Conservation (phyloP, 163 green algal species). For the Trebouxia gelatinosa region DNA sequence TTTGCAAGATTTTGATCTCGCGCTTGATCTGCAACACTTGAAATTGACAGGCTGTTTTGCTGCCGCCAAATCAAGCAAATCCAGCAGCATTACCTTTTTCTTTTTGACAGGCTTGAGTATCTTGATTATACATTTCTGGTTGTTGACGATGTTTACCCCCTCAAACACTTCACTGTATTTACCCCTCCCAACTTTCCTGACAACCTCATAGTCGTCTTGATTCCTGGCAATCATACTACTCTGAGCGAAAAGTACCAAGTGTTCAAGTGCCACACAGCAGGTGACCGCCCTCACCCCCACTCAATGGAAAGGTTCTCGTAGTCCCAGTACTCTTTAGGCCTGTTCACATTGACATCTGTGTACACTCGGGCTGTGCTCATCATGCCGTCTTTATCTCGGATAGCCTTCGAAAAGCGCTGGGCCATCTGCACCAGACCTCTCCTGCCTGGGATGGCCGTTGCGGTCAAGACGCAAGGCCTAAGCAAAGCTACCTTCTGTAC, state of each 20-base stretch:
- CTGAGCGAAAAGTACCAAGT: too few relatives aligned
- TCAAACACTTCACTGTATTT: conserved; percentile 99
- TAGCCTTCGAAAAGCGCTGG: conserved; percentile 35
- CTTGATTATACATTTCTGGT: conserved; percentile 95
- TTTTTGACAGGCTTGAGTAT: conserved; percentile 99
- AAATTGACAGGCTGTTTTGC: background rate
- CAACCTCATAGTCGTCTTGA: conserved; percentile 98
- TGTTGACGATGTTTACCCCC: conserved; percentile 80
- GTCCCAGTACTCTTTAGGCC: conserved; percentile 95
- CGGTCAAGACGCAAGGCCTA: conserved; percentile 21
- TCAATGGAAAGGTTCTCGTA: conserved; percentile 87
- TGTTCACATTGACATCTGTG: conserved; percentile 78
- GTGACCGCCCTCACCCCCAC: conserved; percentile 63
- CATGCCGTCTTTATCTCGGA: conserved; percentile 31
- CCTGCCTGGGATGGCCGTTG: conserved; percentile 20
- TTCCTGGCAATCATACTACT: conserved; percentile 62
- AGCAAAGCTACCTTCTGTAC: too few relatives aligned
- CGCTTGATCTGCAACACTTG: conserved; percentile 77
- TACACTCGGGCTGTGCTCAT: conserved; percentile 63
- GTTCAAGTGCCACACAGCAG: background rate
- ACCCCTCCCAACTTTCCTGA: conserved; percentile 95
- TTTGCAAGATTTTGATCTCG: conserved; percentile 98
- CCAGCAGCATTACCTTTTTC: conserved; percentile 73
- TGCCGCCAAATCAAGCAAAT: background rate
- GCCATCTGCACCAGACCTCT: conserved; percentile 25